Conservation (phyloP, 768 basidiomycete species). For the Mycena capillaripes region DNA sequence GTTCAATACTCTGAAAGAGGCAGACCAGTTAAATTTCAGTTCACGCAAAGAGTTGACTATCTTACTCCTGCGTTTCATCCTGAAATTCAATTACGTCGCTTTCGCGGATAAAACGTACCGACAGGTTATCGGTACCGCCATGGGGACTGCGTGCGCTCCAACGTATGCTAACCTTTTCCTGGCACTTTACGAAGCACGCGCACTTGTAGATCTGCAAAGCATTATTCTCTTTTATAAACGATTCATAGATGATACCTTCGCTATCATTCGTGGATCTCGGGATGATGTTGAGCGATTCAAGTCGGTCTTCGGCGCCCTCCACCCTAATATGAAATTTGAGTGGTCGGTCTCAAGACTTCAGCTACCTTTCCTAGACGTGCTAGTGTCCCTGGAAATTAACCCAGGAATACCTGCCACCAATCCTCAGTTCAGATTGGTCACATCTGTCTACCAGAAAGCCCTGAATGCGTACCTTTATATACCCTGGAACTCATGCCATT, state of each 20-base stretch:
- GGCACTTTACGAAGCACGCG: slow-evolving; percentile 19
- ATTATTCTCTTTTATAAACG: slow-evolving; percentile 24
- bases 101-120: slow-evolving; percentile 23
- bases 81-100: slow-evolving; percentile 29
- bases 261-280: slow-evolving; percentile 20
- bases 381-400: slow-evolving; percentile 14
- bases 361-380: slow-evolving; percentile 34
- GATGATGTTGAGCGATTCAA: slow-evolving; percentile 28
- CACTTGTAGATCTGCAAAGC: slow-evolving; percentile 25
- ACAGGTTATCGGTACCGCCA: slow-evolving; percentile 32
- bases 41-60: slow-evolving; percentile 16
- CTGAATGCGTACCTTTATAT: slow-evolving; percentile 34
- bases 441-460: slow-evolving; percentile 20
- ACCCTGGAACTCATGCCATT: slow-evolving; percentile 18
- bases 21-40: not conserved
- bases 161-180: slow-evolving; percentile 36
- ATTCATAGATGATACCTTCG: slow-evolving; percentile 30
- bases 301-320: slow-evolving; percentile 20
- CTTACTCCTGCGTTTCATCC: slow-evolving; percentile 28
- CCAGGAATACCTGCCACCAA: not conserved
- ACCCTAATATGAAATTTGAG: slow-evolving; percentile 6
- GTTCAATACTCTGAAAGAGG: not conserved
- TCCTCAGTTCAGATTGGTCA: slow-evolving; percentile 8
- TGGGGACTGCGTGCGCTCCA: slow-evolving; percentile 33
- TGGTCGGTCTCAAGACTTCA: not conserved